Conservation (phyloP, 305 asterid species). For the Fraxinus angustifolia region DNA sequence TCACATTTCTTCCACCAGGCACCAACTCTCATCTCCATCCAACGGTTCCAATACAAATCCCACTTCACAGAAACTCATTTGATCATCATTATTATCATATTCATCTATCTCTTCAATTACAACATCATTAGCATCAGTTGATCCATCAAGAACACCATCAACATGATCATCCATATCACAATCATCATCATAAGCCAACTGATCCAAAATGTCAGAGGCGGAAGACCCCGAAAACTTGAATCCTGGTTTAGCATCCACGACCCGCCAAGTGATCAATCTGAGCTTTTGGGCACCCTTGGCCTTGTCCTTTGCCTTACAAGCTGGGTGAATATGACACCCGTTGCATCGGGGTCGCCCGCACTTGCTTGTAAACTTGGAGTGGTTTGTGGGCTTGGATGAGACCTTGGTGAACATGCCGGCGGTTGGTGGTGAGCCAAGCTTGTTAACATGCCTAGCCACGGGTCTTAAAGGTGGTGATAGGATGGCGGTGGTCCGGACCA, state of each 20-base stretch:
- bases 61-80: constrained; percentile 60
- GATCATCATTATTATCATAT: background rate
- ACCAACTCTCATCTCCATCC: constrained; percentile 68
- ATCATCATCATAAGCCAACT: constrained; percentile 31
- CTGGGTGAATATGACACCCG: constrained; percentile 56
- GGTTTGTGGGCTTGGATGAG: constrained; percentile 72
- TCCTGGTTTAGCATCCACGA: constrained; percentile 42
- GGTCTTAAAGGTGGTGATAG: constrained; percentile 29
- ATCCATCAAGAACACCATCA: constrained; percentile 10
- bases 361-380: constrained; percentile 75
- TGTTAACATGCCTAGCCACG: constrained; percentile 22
- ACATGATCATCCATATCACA: constrained; percentile 7
- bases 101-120: constrained; percentile 23
- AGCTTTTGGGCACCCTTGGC: constrained; percentile 59
- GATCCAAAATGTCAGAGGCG: constrained; percentile 54
- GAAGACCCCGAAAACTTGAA: constrained; percentile 52
- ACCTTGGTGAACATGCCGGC: constrained; percentile 65
- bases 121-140: constrained; percentile 1
- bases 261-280: constrained; percentile 52
- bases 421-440: constrained; percentile 42
- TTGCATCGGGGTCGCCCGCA: constrained; percentile 62
- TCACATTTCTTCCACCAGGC: constrained; percentile 55
- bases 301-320: constrained; percentile 60
- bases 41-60: constrained; percentile 45
- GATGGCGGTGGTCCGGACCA: constrained; percentile 53